Percentiles rank a stretch among this genome's conserved stretches.
Evolutionary conservation across 1,284 basidiomycete species (phyloP).

Genomic region (Cryptococcus sp.): DNA sequence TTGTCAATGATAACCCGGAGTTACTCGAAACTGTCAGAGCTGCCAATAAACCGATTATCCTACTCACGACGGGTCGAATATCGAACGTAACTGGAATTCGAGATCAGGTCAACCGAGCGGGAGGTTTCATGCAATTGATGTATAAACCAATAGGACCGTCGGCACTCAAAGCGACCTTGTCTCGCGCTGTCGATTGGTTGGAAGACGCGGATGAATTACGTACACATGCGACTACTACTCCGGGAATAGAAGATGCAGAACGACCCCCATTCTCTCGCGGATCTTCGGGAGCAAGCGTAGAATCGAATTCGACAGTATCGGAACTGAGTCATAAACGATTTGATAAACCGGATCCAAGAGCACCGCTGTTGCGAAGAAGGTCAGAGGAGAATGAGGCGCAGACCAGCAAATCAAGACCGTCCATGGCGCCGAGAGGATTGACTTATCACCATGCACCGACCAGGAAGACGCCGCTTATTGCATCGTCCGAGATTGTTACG

Average conservation of each 20-base stretch:
- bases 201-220: conserved; percentile 16
- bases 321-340: conserved; percentile 18
- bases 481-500: not conserved
- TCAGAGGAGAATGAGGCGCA: conserved; percentile 41
- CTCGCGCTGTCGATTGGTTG: conserved; percentile 64
- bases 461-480: not conserved
- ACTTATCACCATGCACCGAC: conserved; percentile 30
- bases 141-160: conserved; percentile 87
- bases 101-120: conserved; percentile 43
- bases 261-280: conserved; percentile 31
- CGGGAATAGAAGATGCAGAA: not conserved
- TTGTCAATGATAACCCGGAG: conserved; percentile 74
- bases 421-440: conserved; percentile 36
- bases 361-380: conserved; percentile 32
- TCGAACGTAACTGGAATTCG: conserved; percentile 36
- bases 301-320: conserved; percentile 27
- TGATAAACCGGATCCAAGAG: conserved; percentile 9
- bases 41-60: conserved; percentile 20
- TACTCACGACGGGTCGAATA: conserved; percentile 67
- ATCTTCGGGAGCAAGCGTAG: conserved; percentile 22
- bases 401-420: conserved; percentile 21
- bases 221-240: not conserved
- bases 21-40: conserved; percentile 56
- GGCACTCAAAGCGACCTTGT: conserved; percentile 64
- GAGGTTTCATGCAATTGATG: conserved; percentile 70